Evolutionary conservation across 2,329 filamentous ascomycete genomes (phyloP).

Genomic region (Fonsecaea pugnacius): DNA sequence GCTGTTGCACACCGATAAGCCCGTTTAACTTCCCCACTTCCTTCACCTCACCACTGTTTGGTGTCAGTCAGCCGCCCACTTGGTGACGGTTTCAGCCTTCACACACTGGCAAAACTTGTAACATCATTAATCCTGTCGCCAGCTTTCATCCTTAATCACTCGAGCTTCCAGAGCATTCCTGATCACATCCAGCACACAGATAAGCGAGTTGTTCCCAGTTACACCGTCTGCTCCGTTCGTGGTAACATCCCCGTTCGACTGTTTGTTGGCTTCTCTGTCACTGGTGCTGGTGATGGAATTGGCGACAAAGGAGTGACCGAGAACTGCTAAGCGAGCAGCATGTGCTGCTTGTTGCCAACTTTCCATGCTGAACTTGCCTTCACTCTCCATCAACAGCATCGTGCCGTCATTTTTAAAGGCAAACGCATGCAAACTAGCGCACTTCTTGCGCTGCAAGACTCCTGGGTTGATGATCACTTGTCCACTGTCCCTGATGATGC

Average conservation of each 20-base stretch:
- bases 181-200: conserved; percentile 29
- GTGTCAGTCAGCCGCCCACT: conserved; percentile 29
- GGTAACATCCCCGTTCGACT: conserved; percentile 31
- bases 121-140: conserved; percentile 31
- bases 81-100: conserved; percentile 33
- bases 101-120: conserved; percentile 29
- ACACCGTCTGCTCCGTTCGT: conserved; percentile 24
- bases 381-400: conserved; percentile 77
- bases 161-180: conserved; percentile 34
- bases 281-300: conserved; percentile 20
- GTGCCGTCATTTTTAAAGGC: conserved; percentile 76
- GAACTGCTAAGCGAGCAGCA: conserved; percentile 69
- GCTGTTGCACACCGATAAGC: not conserved
- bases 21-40: conserved; percentile 16
- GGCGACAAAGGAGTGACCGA: conserved; percentile 33
- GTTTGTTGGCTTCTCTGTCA: conserved; percentile 27
- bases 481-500: conserved; percentile 53
- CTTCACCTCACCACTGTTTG: conserved; percentile 30
- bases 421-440: conserved; percentile 78
- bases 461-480: conserved; percentile 64
- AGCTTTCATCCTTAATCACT: conserved; percentile 35
- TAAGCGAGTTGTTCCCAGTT: conserved; percentile 19
- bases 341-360: conserved; percentile 76
- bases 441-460: conserved; percentile 63
- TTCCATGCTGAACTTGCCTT: conserved; percentile 74